Percentiles rank a stretch among this genome's conserved stretches.
Conservation (phyloP, 192 early-diverging fungal genomes). For the Helicostylum pulchrum region DNA sequence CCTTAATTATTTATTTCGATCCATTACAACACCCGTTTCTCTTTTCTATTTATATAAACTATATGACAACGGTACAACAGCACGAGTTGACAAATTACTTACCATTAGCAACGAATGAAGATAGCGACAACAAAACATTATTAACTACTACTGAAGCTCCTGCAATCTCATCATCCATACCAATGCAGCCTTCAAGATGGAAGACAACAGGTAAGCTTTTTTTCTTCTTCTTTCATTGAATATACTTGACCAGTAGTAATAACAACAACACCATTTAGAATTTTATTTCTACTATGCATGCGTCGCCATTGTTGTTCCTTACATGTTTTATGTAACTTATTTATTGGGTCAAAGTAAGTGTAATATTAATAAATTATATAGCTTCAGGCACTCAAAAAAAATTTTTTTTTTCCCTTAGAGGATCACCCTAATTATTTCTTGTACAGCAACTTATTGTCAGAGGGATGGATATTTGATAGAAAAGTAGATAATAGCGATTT, state of each 20-base stretch:
- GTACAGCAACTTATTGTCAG: constrained; percentile 43
- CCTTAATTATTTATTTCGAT: no score
- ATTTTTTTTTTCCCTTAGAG: constrained; percentile 10
- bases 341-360: constrained; percentile 47
- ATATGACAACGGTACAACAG: no score
- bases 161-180: no score
- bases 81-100: no score
- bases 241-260: no score
- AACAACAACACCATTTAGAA: constrained; percentile 35
- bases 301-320: constrained; percentile 49
- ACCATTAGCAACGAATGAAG: no score
- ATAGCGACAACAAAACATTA: no score
- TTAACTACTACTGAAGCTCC: no score
- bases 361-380: not conserved
- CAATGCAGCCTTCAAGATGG: not conserved
- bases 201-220: not conserved
- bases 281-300: constrained; percentile 70
- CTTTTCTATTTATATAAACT: no score
- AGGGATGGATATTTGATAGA: constrained; percentile 68
- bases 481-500: constrained; percentile 69
- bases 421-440: constrained; percentile 37
- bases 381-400: not conserved
- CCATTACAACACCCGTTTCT: no score
- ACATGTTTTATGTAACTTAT: constrained; percentile 63
- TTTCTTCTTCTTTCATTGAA: no score